Evolutionary conservation across 2,329 filamentous ascomycete genomes (phyloP).

Genomic region (Thielaviopsis musarum): DNA sequence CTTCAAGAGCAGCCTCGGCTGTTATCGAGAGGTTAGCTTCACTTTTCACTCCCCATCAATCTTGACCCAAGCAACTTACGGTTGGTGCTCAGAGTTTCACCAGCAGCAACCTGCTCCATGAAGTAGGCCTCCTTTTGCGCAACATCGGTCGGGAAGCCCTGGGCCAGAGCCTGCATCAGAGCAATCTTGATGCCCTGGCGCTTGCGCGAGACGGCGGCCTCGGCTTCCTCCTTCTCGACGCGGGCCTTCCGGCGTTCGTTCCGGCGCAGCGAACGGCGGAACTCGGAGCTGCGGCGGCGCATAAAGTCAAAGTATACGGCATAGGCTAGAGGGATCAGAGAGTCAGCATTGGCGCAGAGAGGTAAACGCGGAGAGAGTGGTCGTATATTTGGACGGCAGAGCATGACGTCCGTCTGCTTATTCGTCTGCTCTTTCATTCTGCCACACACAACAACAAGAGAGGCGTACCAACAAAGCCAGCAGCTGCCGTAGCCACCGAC

Average conservation of each 20-base stretch:
- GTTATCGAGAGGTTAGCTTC: conserved; percentile 4
- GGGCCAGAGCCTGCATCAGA: conserved; percentile 69
- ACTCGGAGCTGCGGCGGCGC: conserved; percentile 45
- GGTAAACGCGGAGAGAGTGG: no score
- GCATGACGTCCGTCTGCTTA: no score
- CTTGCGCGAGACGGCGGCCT: conserved; percentile 47
- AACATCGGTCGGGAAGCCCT: conserved; percentile 77
- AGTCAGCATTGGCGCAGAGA: conserved; percentile 1
- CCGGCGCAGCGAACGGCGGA: conserved; percentile 51
- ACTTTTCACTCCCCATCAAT: not conserved
- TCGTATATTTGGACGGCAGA: no score
- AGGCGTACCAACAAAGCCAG: conserved; percentile 40
- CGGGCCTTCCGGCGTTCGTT: conserved; percentile 59
- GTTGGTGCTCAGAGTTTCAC: conserved; percentile 68
- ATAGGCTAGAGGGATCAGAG: conserved; percentile 31
- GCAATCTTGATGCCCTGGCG: conserved; percentile 56
- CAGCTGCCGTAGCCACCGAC: conserved; percentile 42
- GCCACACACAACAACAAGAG: no score
- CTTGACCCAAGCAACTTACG: conserved; percentile 37
- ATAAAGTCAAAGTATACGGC: conserved; percentile 53
- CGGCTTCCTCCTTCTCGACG: conserved; percentile 54
- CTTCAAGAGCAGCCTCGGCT: conserved; percentile 59
- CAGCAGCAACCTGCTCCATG: conserved; percentile 83
- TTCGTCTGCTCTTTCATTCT: no score
- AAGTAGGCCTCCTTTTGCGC: conserved; percentile 95